These are phyloP conservation scores for Babesia divergens DNA, from an alignment of 169 alveolate species.

Conservation along the genomic window DNA sequence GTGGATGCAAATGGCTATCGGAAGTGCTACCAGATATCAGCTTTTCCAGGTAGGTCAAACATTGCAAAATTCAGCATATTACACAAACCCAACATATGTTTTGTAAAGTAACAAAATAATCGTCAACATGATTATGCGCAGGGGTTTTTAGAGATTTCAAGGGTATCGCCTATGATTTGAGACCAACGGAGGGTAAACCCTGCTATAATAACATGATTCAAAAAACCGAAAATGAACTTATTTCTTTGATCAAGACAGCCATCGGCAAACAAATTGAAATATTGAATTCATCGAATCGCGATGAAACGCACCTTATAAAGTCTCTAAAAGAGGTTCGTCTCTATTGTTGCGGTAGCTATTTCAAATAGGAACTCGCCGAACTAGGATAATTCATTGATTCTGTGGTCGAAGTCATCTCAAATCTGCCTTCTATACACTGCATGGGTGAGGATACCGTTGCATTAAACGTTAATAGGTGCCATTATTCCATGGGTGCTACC, in stretches of 20 bases:
- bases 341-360: too few relatives aligned
- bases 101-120: too few relatives aligned
- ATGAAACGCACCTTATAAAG: constrained; percentile 26
- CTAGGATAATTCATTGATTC: too few relatives aligned
- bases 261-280: constrained; percentile 65
- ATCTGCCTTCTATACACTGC: too few relatives aligned
- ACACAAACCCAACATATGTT: too few relatives aligned
- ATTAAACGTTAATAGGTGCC: too few relatives aligned
- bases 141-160: constrained; percentile 85
- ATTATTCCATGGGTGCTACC: too few relatives aligned
- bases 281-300: constrained; percentile 9
- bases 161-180: constrained; percentile 88
- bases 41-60: constrained; percentile 63
- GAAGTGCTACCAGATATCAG: constrained; percentile 86
- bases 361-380: constrained; percentile 21
- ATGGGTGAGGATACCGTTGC: too few relatives aligned
- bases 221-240: constrained; percentile 61
- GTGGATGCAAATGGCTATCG: constrained; percentile 80
- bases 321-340: constrained; percentile 33
- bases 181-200: constrained; percentile 88
- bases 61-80: too few relatives aligned
- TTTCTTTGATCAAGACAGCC: constrained; percentile 60
- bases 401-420: too few relatives aligned
- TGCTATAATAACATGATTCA: constrained; percentile 74
- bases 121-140: background rate